phyloP scores from a whole-genome alignment of 1,284 basidiomycete genomes.

The Marasmius sp. region DNA sequence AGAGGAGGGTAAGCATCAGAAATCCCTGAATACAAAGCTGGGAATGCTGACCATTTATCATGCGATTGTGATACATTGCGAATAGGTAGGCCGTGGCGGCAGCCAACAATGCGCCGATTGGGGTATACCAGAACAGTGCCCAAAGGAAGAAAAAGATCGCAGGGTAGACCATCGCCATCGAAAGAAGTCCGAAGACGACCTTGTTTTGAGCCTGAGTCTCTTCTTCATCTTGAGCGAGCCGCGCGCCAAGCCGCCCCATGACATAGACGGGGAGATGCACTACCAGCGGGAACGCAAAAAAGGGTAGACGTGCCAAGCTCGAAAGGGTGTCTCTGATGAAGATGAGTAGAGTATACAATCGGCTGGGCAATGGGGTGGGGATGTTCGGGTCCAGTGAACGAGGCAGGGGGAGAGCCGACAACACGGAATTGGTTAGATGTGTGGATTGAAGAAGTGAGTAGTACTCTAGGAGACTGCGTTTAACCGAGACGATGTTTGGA shows the following conservation, averaged over 20 bases:
- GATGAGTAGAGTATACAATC: constrained; percentile 76
- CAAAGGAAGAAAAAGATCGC: constrained; percentile 79
- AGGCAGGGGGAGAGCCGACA: constrained; percentile 79
- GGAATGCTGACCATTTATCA: constrained; percentile 65
- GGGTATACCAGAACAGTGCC: constrained; percentile 74
- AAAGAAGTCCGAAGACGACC: constrained; percentile 79
- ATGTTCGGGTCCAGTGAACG: constrained; percentile 76
- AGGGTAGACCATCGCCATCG: constrained; percentile 79
- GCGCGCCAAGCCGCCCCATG: constrained; percentile 73
- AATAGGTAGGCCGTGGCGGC: constrained; percentile 66
- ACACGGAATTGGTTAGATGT: constrained; percentile 78
- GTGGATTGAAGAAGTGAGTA: constrained; percentile 84
- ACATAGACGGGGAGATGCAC: constrained; percentile 84
- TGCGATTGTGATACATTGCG: constrained; percentile 76
- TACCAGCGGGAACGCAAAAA: constrained; percentile 83
- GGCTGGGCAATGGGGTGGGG: constrained; percentile 73
- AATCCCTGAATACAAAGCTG: constrained; percentile 7
- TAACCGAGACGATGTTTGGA: constrained; percentile 60
- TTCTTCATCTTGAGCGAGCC: constrained; percentile 81
- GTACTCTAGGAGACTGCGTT: constrained; percentile 77
- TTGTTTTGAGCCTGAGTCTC: constrained; percentile 94
- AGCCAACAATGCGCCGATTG: constrained; percentile 51
- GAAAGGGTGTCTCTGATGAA: constrained; percentile 78
- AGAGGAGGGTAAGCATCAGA: constrained; percentile 27
- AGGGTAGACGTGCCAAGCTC: constrained; percentile 73